These are phyloP conservation scores for Diutina rugosa DNA, from an alignment of 1,139 yeast genomes.

Conservation along the genomic window DNA sequence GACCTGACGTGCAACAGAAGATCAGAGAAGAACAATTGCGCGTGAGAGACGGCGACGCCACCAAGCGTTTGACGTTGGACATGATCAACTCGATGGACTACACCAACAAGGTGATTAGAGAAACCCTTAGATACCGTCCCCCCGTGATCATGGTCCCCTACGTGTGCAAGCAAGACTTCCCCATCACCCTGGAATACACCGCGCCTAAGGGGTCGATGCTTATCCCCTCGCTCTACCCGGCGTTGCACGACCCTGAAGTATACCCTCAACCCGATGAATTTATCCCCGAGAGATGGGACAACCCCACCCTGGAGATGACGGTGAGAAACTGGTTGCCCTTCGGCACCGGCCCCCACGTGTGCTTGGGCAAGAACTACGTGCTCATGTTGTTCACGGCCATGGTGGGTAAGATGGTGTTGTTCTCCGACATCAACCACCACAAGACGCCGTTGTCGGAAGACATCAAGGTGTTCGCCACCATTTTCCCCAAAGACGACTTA, in stretches of 20 bases:
- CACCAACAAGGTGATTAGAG: constrained; percentile 84
- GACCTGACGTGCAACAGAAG: constrained; percentile 78
- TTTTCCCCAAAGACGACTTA: constrained; percentile 94
- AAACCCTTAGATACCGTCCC: constrained; percentile 87
- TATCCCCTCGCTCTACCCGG: constrained; percentile 89
- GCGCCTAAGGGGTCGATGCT: constrained; percentile 97
- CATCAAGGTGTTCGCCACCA: constrained; percentile 92
- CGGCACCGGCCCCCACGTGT: constrained; percentile 94
- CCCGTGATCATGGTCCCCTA: constrained; percentile 98
- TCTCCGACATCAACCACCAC: constrained; percentile 69
- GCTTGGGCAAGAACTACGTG: constrained; percentile 90
- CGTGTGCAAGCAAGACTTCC: constrained; percentile 75
- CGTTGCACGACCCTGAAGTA: constrained; percentile 93
- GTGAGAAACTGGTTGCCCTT: constrained; percentile 91
- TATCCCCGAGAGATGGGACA: constrained; percentile 86
- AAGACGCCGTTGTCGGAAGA: constrained; percentile 78
- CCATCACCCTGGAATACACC: constrained; percentile 68
- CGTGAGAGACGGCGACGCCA: constrained; percentile 69
- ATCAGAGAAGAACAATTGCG: constrained; percentile 83
- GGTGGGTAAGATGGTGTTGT: constrained; percentile 79
- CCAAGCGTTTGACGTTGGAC: constrained; percentile 47
- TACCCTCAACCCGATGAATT: constrained; percentile 89
- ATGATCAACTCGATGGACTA: constrained; percentile 77
- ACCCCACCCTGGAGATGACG: constrained; percentile 35
- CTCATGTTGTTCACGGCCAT: constrained; percentile 79